A percentile compares a stretch with the other conserved stretches of the same genome.
These are phyloP conservation scores for Fusarium begoniae DNA, from an alignment of 2,329 filamentous ascomycete species.

Conservation along the genomic window DNA sequence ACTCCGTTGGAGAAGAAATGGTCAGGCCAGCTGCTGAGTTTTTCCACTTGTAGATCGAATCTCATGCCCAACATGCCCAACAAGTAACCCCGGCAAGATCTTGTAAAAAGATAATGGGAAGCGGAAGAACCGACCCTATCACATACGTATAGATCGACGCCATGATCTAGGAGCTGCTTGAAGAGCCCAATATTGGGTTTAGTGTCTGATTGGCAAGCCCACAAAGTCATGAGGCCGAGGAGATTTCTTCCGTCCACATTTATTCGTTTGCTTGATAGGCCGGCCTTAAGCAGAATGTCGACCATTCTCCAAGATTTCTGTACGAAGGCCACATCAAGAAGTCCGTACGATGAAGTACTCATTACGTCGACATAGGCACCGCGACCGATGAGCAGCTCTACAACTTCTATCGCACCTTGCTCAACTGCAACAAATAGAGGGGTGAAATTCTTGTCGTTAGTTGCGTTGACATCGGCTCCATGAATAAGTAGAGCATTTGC, in stretches of 20 bases:
- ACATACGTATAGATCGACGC: neutral
- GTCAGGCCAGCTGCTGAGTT: neutral
- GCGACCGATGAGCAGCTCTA: neutral
- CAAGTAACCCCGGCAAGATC: neutral
- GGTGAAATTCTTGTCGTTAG: neutral
- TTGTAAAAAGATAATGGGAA: neutral
- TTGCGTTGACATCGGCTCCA: neutral
- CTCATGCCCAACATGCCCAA: neutral
- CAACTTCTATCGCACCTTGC: neutral
- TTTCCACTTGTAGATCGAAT: neutral
- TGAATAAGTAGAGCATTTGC: neutral
- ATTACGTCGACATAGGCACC: neutral
- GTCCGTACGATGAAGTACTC: neutral
- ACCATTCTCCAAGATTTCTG: neutral
- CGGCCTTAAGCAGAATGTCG: neutral
- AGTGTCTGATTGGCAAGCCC: neutral
- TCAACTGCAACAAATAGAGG: neutral
- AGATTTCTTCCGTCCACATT: neutral
- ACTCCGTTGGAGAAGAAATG: neutral
- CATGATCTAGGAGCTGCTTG: neutral
- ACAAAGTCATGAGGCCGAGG: neutral
- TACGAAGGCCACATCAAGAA: neutral
- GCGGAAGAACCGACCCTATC: accelerated
- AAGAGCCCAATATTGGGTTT: neutral
- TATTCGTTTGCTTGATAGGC: neutral